These are phyloP conservation scores for Pseudophaeomoniella oleicola DNA, from an alignment of 2,329 filamentous ascomycete species.

Conservation along the genomic window DNA sequence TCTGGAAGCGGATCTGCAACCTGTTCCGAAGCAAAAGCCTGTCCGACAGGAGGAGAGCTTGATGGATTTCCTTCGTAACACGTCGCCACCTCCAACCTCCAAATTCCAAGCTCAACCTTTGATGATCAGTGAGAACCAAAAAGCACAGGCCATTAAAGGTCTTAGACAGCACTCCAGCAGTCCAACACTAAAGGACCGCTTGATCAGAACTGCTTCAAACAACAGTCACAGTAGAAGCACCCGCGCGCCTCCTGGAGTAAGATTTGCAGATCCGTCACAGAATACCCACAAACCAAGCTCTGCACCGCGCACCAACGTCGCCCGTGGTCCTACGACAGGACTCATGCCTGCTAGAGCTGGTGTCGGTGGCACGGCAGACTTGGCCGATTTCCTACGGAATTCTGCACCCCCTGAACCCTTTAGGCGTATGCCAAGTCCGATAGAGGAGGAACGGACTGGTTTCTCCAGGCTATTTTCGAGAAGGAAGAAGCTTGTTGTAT, in stretches of 20 bases:
- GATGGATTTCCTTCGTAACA: constrained; percentile 32
- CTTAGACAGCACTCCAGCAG: not conserved
- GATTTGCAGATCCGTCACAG: not conserved
- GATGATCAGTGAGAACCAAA: constrained; percentile 8
- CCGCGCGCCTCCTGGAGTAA: not conserved
- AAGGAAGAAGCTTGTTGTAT: constrained; percentile 16
- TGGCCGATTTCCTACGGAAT: constrained; percentile 58
- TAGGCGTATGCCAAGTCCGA: constrained; percentile 6
- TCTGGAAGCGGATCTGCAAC: constrained; percentile 38
- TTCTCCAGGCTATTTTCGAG: constrained; percentile 21
- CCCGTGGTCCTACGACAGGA: constrained; percentile 1
- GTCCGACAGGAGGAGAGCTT: constrained; percentile 29
- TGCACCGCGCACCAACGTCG: constrained; percentile 16
- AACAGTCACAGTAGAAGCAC: constrained; percentile 1
- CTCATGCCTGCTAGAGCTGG: constrained; percentile 1
- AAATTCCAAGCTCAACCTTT: constrained; percentile 18
- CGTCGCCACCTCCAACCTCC: constrained; percentile 22
- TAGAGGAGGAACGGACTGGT: constrained; percentile 14
- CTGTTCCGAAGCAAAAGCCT: constrained; percentile 19
- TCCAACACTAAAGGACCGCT: constrained; percentile 1
- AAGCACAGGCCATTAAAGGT: not conserved
- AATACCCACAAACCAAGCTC: constrained; percentile 14
- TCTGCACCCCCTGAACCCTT: constrained; percentile 45
- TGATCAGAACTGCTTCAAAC: not conserved
- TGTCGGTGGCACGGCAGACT: constrained; percentile 40